Conservation (phyloP, 169 alveolate species). For the Cryptosporidium canis region DNA sequence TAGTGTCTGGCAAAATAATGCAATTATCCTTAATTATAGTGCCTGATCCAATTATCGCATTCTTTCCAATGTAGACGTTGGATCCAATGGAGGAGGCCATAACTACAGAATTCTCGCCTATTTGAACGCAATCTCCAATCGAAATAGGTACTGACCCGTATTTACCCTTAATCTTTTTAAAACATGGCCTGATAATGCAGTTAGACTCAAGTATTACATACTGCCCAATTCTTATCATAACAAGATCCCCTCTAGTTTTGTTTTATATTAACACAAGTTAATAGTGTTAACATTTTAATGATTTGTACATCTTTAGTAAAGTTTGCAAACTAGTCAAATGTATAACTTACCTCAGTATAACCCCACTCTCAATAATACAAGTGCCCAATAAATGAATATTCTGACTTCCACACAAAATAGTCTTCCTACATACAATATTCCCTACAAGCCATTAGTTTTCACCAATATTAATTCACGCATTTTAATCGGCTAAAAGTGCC, state of each 20-base stretch:
- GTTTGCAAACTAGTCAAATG: no score
- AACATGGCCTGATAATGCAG: slow-evolving; percentile 81
- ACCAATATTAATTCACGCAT: no score
- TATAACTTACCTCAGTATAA: slow-evolving; percentile 52
- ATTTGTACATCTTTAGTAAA: not conserved
- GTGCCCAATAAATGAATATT: slow-evolving; percentile 76
- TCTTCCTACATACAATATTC: slow-evolving; percentile 71
- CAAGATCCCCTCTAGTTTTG: slow-evolving; percentile 82
- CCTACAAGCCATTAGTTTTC: slow-evolving; percentile 29
- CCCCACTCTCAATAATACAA: slow-evolving; percentile 63
- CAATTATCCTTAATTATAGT: slow-evolving; percentile 81
- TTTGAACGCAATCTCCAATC: slow-evolving; percentile 84
- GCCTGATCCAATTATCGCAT: slow-evolving; percentile 84
- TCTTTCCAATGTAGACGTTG: slow-evolving; percentile 84
- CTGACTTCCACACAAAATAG: slow-evolving; percentile 76
- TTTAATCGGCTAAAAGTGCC: no score
- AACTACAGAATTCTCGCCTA: slow-evolving; percentile 82
- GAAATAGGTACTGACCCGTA: slow-evolving; percentile 74
- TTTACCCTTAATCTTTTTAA: slow-evolving; percentile 69
- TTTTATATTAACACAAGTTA: not conserved
- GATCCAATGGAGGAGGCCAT: slow-evolving; percentile 83
- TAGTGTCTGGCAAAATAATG: slow-evolving; percentile 80
- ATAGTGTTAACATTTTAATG: not conserved
- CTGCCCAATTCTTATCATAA: slow-evolving; percentile 79
- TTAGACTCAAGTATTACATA: slow-evolving; percentile 79